Evolutionary conservation across 257 asterid species (phyloP), one percentile per base, ranked within the genome.

Genomic region (Primulina eburnea): DNA sequence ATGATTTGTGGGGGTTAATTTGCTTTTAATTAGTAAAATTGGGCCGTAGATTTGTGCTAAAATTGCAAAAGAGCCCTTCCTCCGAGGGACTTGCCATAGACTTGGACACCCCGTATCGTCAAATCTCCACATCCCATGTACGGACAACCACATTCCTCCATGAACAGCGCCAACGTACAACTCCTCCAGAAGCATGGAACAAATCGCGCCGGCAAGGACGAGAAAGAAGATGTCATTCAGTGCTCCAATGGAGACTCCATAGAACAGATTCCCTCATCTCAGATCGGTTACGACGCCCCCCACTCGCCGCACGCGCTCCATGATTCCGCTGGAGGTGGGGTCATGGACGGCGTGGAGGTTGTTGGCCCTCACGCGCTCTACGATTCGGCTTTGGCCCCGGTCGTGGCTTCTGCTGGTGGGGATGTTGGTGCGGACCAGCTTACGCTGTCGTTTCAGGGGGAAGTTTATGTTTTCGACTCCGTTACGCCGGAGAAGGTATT

Each of bases 381-480:
- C 61, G 80, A 72, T 74, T 65, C 94, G 8, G 95, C 83, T 40
- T 75, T 85, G 69, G 69, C 74, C 20, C 75, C 82, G 21, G 66
- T 80, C 4, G 84, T 24, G 24, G 71, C 70, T 2, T 62, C 77
- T 32, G 34, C 73, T 9, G 58, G 69, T 67, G 88, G 66, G 2
- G 92, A 87, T 12, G 84, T 76, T 43, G 88, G 77, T n/a, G 81
- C 96, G 63, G 96, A 94, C 84, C 99, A 91, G 89, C 97, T 91
- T 33, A 89, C 96, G 75, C 86, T 94, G 65, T 89, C 99, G 71
- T 94, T 94, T 79, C 99, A 88, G 86, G 99, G 97, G 7, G 95
- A 94, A 76, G 96, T 94, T 69, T 94, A 81, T 56, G 99, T 91
- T 56, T 94, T 89, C 79, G 97, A 89, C 85, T 81, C 96, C 2